phyloP scores from a whole-genome alignment of 164 flowering plant species.

The Stephania japonica region DNA sequence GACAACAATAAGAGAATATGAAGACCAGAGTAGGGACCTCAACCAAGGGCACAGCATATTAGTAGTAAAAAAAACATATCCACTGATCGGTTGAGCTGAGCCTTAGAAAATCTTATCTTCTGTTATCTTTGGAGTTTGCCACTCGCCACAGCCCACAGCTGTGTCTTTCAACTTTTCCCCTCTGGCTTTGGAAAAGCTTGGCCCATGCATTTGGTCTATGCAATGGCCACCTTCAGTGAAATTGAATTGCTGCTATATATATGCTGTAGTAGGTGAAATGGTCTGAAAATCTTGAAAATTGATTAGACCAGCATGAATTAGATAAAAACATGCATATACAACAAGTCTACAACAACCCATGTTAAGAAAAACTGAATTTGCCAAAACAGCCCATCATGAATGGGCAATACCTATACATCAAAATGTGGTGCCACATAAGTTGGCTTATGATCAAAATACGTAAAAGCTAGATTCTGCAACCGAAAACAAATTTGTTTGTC shows the following conservation, averaged over 20 bases:
- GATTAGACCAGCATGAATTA: neutral
- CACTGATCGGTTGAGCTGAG: neutral
- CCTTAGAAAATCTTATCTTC: constrained; percentile 4
- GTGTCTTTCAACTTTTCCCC: constrained; percentile 1
- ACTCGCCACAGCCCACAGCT: neutral
- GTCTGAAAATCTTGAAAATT: neutral
- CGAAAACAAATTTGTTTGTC: neutral
- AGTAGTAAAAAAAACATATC: neutral
- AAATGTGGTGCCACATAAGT: neutral
- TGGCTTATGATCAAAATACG: neutral
- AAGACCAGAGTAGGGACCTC: neutral
- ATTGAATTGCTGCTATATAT: neutral
- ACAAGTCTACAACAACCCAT: neutral
- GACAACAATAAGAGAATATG: neutral
- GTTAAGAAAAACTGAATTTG: neutral
- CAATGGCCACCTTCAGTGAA: neutral
- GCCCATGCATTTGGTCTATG: neutral
- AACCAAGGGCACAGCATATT: neutral
- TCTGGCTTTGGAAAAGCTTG: neutral
- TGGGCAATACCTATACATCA: neutral
- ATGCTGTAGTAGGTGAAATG: neutral
- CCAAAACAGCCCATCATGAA: neutral
- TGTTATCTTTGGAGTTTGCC: neutral
- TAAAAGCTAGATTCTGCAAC: neutral
- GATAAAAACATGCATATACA: neutral